These are phyloP conservation scores for Petunia hybrid DNA, from an alignment of 305 asterid genomes.

Conservation along the genomic window DNA sequence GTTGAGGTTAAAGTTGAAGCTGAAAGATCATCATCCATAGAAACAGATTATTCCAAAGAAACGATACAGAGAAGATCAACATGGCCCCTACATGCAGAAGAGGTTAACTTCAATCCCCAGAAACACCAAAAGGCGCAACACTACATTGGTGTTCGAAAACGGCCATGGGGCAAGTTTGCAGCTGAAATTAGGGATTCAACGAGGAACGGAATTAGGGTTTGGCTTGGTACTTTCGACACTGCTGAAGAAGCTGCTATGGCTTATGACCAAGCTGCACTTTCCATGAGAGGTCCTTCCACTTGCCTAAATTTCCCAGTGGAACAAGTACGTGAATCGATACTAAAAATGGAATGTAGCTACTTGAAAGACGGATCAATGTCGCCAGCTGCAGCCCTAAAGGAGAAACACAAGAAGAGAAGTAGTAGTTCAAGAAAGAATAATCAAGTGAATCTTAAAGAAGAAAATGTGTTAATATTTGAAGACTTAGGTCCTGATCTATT, in stretches of 20 bases:
- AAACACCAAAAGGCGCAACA: neutral
- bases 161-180: conserved; percentile 37
- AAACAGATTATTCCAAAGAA: neutral
- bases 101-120: neutral
- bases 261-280: conserved; percentile 65
- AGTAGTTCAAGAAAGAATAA: conserved; percentile 28
- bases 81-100: neutral
- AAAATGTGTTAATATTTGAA: conserved; percentile 51
- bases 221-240: conserved; percentile 51
- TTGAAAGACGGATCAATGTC: conserved; percentile 47
- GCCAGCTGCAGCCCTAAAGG: conserved; percentile 61
- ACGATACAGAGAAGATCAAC: neutral
- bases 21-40: conserved; percentile 1
- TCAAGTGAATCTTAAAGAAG: neutral
- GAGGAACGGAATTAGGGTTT: conserved; percentile 32
- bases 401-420: conserved; percentile 50
- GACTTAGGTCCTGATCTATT: conserved; percentile 66
- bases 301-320: conserved; percentile 53
- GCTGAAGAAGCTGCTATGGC: conserved; percentile 70
- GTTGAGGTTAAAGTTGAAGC: neutral
- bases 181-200: conserved; percentile 39
- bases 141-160: conserved; percentile 35
- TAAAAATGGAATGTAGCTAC: conserved; percentile 38
- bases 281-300: conserved; percentile 47
- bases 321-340: conserved; percentile 47